Base-by-base conservation (phyloP, 1,139 yeast genomes). In the Taphrina pruni region DNA sequence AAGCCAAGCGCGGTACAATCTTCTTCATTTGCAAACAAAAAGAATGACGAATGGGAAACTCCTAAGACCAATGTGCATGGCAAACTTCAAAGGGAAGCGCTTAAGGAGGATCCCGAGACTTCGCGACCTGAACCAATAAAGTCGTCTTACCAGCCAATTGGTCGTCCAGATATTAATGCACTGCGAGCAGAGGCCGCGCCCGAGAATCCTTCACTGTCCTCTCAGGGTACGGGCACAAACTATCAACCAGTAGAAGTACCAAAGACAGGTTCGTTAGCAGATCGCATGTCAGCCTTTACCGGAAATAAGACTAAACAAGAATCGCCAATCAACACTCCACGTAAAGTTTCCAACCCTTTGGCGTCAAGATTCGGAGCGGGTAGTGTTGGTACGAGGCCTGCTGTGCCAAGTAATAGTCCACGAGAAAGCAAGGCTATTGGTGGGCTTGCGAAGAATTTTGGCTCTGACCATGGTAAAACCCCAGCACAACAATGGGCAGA, bases 401-500 rank as follows among this genome's bases (percentile, higher is more conserved):
- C 79, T n/a, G 70, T 77, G 56, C 83, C 86, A 6, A 79, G 83
- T 20, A 83, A 87, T 1, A 78, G 83, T 9, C 83, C 86, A 73
- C 89, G 90, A 14, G 77, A 88, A n/a, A 84, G 85, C 57, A 83
- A 84, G 70, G 80, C 86, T 8, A 83, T 84, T 54, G 87, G 89
- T 62, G 96, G 93, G 50, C 79, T 85, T 54, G 85, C 87, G 69
- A 85, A 88, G 78, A 85, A 88, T 77, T 89, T 86, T 77, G 96
- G 86, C 71, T 82, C 90, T 65, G 85, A 85, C 73, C 86, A 84
- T 70, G 97, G 97, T 71, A 90, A 90, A 79, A 89, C 97, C 3
- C 97, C 98, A 41, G 97, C 97, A 48, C 97, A 92, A 79, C 77
- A 90, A 50, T 92, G 97, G 97, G 97, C 97, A 26, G 97, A 90